Conservation (phyloP, 2,329 filamentous ascomycete genomes). For the Pseudogymnoascus sp. region DNA sequence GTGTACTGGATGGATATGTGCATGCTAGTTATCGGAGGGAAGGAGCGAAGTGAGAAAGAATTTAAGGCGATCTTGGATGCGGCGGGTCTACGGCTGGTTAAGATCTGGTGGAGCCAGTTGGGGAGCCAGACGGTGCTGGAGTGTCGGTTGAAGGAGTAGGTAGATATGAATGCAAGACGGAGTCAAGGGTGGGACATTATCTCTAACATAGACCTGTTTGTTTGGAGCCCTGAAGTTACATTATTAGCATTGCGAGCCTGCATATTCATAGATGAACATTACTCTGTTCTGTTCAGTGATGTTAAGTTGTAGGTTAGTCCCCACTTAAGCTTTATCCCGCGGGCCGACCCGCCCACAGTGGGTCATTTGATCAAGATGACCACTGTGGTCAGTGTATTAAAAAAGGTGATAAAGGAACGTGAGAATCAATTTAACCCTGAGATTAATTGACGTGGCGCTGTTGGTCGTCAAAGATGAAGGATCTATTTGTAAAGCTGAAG, state of each 20-base stretch:
- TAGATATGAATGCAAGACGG: background rate
- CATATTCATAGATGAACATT: background rate
- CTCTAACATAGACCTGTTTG: background rate
- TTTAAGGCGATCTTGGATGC: constrained; percentile 12
- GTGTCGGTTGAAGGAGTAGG: constrained; percentile 9
- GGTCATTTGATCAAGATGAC: background rate
- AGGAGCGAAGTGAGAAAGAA: constrained; percentile 14
- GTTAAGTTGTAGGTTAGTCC: background rate
- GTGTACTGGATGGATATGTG: constrained; percentile 15
- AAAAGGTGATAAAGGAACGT: background rate
- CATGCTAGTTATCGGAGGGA: constrained; percentile 18
- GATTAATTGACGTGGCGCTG: background rate
- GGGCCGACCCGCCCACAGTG: background rate
- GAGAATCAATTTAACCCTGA: background rate
- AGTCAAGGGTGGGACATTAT: background rate
- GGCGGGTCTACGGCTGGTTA: constrained; percentile 15
- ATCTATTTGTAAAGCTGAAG: background rate
- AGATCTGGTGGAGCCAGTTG: constrained; percentile 11
- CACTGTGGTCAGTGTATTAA: background rate
- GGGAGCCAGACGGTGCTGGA: constrained; percentile 14
- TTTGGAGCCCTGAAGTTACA: background rate
- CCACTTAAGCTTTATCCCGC: background rate
- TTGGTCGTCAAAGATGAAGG: background rate
- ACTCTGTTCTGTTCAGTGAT: background rate
- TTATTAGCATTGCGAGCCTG: background rate